Evolutionary conservation across 1,139 yeast genomes (phyloP), one percentile per base, ranked within the genome.

Genomic region (Kluyveromyces sp.): DNA sequence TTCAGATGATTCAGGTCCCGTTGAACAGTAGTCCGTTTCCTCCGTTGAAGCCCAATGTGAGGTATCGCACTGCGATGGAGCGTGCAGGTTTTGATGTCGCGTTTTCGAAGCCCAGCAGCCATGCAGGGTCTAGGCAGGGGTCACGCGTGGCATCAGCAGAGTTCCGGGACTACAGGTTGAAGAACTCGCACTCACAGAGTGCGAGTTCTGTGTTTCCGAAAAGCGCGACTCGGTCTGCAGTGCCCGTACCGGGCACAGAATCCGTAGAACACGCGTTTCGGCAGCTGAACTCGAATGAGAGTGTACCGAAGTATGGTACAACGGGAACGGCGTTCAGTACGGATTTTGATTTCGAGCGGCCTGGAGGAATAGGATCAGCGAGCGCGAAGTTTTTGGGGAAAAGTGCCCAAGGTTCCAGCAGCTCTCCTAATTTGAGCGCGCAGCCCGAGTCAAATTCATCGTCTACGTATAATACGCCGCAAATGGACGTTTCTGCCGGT

Each of bases 41-140:
- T n/a, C 75, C 79, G 0, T 64, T 79, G 51, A 77, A 75, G 49
- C 68, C 74, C 1, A 74, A 73, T 38, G 77, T 72, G 42, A 64
- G 76, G 33, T 78, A 77, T 57, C 69, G 69, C 52, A 80, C 83
- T 1, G 84, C 78, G 3, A 73, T 78, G 51, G 84, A 79, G 58
- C 62, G 83, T 52, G 84, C 84, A 0, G 85, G 85, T 0, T 79
- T 79, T 52, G 83, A 78, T 37, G 75, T 77, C 29, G 50, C 49
- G 28, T 50, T 36, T 32, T 28, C 34, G 34, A 38, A 28, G 19
- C 17, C 38, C 3, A 8, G 30, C 4, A 17, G 38, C 12, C 12
- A n/a, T 9, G 19, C 25, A 17, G 8, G 25, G 36, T 18, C 15
- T 15, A 33, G 19, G 13, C 17, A 13, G 7, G 36, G 26, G 8